Conservation (phyloP, 2,329 filamentous ascomycete genomes). For the Stagonosporopsis cucurbitacearum region DNA sequence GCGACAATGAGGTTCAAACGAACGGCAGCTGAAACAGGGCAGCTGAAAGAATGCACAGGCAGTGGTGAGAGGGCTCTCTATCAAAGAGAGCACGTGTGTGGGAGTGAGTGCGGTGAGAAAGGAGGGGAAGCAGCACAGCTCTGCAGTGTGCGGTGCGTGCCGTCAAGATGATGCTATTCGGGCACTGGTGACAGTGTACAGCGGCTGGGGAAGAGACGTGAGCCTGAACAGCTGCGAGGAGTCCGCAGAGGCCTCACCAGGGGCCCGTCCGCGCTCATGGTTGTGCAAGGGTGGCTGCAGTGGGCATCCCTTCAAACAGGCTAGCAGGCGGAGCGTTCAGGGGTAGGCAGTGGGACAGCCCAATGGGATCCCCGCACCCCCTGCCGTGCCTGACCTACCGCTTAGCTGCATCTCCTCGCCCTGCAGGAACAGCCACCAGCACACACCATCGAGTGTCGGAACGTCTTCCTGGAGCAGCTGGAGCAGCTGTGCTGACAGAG, state of each 20-base stretch:
- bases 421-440: constrained; percentile 25
- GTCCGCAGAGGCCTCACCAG: constrained; percentile 27
- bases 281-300: constrained; percentile 34
- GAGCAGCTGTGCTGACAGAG: constrained; percentile 5
- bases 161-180: constrained; percentile 39
- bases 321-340: constrained; percentile 33
- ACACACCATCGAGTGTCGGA: constrained; percentile 10
- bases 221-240: constrained; percentile 34
- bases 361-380: constrained; percentile 23
- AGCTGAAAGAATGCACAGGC: constrained; percentile 24
- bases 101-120: constrained; percentile 26
- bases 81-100: constrained; percentile 42
- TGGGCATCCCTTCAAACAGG: constrained; percentile 27
- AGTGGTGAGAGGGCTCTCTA: constrained; percentile 39
- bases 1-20: constrained; percentile 22
- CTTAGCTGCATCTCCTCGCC: constrained; percentile 26
- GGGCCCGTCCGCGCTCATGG: constrained; percentile 29
- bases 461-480: constrained; percentile 12
- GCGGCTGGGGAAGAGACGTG: constrained; percentile 37
- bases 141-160: constrained; percentile 40
- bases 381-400: constrained; percentile 20
- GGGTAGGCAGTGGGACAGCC: constrained; percentile 28
- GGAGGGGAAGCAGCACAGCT: constrained; percentile 47
- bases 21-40: constrained; percentile 22
- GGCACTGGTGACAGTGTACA: constrained; percentile 35